These are phyloP conservation scores for Termitomyces sp. DNA, from an alignment of 768 basidiomycete species.

Conservation along the genomic window DNA sequence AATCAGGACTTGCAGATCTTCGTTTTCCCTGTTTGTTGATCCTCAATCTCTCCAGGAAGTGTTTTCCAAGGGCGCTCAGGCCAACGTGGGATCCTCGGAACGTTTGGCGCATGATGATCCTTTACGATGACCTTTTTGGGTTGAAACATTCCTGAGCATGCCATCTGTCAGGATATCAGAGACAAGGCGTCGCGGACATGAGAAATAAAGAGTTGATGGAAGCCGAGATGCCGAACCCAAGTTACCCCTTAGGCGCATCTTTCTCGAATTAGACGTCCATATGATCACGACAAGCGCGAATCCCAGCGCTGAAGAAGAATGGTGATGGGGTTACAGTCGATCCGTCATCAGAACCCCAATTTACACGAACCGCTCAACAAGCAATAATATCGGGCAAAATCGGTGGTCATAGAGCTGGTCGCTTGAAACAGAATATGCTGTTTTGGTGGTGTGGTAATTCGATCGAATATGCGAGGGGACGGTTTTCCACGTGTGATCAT, in stretches of 20 bases:
- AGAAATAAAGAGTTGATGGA: slow-evolving; percentile 4
- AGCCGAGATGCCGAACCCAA: slow-evolving; percentile 9
- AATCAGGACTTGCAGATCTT: background rate
- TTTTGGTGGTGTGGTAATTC: slow-evolving; percentile 9
- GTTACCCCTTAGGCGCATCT: slow-evolving; percentile 6
- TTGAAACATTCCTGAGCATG: background rate
- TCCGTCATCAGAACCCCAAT: slow-evolving; percentile 17
- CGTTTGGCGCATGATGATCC: slow-evolving; percentile 12
- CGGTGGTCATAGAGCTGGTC: slow-evolving; percentile 9
- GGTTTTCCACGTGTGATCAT: slow-evolving; percentile 16
- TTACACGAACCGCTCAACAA: slow-evolving; percentile 14
- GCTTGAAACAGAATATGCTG: slow-evolving; percentile 15
- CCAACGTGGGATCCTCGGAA: slow-evolving; percentile 25
- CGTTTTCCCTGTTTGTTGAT: background rate
- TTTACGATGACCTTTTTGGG: slow-evolving; percentile 5
- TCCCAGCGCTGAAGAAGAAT: slow-evolving; percentile 9
- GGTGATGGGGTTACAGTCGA: slow-evolving; percentile 12
- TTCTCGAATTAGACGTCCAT: slow-evolving; percentile 1
- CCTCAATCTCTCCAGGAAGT: background rate
- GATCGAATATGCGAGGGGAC: slow-evolving; percentile 13
- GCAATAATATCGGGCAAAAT: slow-evolving; percentile 16
- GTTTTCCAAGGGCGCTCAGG: slow-evolving; percentile 13
- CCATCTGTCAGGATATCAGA: slow-evolving; percentile 9
- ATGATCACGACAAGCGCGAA: slow-evolving; percentile 12
- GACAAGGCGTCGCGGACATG: slow-evolving; percentile 5